Conservation (phyloP, 768 basidiomycete genomes). For the Sporobolomyces pararoseus region DNA sequence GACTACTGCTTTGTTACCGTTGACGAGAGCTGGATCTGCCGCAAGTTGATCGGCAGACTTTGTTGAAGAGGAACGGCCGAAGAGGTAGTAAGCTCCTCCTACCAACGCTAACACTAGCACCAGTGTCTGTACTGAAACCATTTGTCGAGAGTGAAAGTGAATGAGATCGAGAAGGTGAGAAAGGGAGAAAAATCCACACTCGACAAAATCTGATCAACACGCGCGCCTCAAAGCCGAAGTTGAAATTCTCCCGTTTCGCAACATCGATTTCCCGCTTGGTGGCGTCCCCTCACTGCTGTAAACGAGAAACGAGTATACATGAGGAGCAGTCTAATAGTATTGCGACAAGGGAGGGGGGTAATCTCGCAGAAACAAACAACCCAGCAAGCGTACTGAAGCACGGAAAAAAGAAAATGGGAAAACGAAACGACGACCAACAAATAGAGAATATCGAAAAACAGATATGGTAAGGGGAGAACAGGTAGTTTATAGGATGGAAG, state of each 20-base stretch:
- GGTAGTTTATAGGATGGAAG: neutral
- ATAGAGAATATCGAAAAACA: neutral
- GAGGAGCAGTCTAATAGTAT: too few species aligned
- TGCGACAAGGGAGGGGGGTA: neutral
- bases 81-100: slow-evolving; percentile 18
- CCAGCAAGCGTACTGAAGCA: neutral
- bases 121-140: slow-evolving; percentile 5
- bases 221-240: slow-evolving; percentile 25
- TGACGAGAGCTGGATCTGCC: neutral
- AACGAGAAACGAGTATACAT: too few species aligned
- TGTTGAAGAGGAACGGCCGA: slow-evolving; percentile 2
- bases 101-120: slow-evolving; percentile 5
- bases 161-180: neutral
- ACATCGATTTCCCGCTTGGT: too few species aligned
- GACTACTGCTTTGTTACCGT: neutral
- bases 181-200: neutral
- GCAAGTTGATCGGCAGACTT: slow-evolving; percentile 7
- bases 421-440: slow-evolving; percentile 3
- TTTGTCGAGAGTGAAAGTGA: neutral
- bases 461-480: neutral
- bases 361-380: too few species aligned
- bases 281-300: too few species aligned
- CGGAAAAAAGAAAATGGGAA: neutral
- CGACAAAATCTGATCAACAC: too few species aligned
- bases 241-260: neutral